These are phyloP conservation scores for Metarhizium anisopliae DNA, from an alignment of 2,329 filamentous ascomycete species.

Conservation along the genomic window DNA sequence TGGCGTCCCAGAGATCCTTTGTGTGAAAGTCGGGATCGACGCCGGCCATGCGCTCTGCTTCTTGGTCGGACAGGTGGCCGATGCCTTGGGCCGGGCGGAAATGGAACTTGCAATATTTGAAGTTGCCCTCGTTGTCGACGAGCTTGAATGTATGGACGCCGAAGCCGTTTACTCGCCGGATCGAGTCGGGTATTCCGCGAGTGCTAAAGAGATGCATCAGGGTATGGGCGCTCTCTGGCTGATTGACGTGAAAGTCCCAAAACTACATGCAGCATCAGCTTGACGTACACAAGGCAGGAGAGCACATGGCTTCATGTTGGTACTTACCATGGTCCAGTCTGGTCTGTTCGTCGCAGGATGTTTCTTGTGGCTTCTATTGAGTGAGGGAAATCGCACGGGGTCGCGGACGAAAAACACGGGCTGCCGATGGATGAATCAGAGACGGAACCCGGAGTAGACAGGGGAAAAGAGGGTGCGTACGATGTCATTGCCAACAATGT, in stretches of 20 bases:
- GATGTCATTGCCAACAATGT: conserved; percentile 55
- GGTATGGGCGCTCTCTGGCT: conserved; percentile 35
- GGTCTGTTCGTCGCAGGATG: too few species aligned
- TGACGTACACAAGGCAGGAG: conserved; percentile 16
- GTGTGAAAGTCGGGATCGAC: conserved; percentile 42
- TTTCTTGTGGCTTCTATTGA: too few species aligned
- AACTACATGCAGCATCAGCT: too few species aligned
- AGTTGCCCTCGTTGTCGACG: conserved; percentile 34
- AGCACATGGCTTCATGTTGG: too few species aligned
- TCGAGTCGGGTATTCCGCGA: too few species aligned
- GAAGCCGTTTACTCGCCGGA: conserved; percentile 24
- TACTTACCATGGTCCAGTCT: too few species aligned
- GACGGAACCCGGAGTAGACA: too few species aligned
- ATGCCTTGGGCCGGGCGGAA: conserved; percentile 38
- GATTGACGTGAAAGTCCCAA: conserved; percentile 14
- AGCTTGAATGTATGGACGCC: conserved; percentile 40
- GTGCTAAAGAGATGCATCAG: too few species aligned
- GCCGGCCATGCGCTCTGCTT: conserved; percentile 26
- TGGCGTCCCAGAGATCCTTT: conserved; percentile 28
- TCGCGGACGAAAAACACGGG: background rate
- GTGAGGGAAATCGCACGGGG: too few species aligned
- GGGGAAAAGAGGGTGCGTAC: conserved; percentile 25
- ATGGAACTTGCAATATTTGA: conserved; percentile 40
- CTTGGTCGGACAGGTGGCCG: conserved; percentile 30
- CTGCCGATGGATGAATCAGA: conserved; percentile 9